phyloP scores from a whole-genome alignment of 805 yeast genomes.

The Zygoascus tannicola region DNA sequence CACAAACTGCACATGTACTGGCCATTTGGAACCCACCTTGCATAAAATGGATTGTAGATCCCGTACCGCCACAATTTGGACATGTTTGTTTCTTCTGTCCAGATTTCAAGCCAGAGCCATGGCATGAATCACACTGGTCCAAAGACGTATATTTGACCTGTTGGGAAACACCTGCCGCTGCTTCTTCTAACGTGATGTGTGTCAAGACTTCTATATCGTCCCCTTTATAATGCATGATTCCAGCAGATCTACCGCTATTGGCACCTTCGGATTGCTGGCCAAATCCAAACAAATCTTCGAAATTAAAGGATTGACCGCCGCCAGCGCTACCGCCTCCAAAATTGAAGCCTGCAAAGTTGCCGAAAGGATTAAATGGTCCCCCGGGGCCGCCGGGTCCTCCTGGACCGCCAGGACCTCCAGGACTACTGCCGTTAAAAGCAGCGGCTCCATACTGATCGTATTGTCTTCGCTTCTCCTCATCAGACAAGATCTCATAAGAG shows the following conservation, averaged over 20 bases:
- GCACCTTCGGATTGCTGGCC: slow-evolving; percentile 33
- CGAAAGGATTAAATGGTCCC: slow-evolving; percentile 34
- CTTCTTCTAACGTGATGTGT: slow-evolving; percentile 71
- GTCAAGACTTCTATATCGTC: slow-evolving; percentile 77
- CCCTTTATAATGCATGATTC: slow-evolving; percentile 75
- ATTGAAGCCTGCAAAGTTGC: slow-evolving; percentile 29
- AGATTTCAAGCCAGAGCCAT: slow-evolving; percentile 74
- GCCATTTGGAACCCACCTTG: slow-evolving; percentile 97
- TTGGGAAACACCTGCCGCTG: slow-evolving; percentile 59
- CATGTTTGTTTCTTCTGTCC: slow-evolving; percentile 74
- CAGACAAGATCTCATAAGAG: slow-evolving; percentile 85
- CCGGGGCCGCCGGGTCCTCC: slow-evolving; percentile 36
- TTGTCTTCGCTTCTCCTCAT: slow-evolving; percentile 75
- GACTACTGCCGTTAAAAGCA: slow-evolving; percentile 58
- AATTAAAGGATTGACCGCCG: slow-evolving; percentile 34
- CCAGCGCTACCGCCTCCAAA: slow-evolving; percentile 32
- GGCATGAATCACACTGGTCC: slow-evolving; percentile 69
- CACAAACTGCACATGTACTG: slow-evolving; percentile 79
- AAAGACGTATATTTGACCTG: slow-evolving; percentile 62
- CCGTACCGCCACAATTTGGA: slow-evolving; percentile 84
- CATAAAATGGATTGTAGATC: slow-evolving; percentile 73
- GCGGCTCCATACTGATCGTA: slow-evolving; percentile 88
- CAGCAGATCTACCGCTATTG: slow-evolving; percentile 34
- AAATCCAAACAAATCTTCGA: slow-evolving; percentile 58
- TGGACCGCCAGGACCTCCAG: slow-evolving; percentile 43